phyloP scores from a whole-genome alignment of 2,329 filamentous ascomycete genomes.

The Penicillium sp. region DNA sequence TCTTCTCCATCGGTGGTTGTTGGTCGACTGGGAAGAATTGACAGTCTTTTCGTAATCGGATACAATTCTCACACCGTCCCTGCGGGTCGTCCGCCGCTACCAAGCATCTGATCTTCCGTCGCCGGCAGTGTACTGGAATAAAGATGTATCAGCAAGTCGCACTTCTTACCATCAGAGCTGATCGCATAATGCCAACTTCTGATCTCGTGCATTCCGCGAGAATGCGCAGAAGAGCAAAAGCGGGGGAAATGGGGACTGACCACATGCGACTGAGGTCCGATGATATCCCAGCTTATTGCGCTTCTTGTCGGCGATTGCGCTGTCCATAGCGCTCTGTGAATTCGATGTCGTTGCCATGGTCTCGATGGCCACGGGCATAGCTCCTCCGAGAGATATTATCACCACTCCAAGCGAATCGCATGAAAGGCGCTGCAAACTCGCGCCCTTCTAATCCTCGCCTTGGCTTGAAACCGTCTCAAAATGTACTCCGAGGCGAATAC shows the following conservation, averaged over 20 bases:
- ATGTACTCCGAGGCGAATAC: conserved; percentile 6
- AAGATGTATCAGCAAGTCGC: conserved; percentile 16
- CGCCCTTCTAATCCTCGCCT: not conserved
- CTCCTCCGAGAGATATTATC: conserved; percentile 24
- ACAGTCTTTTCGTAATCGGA: conserved; percentile 89
- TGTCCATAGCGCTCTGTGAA: conserved; percentile 36
- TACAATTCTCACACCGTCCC: conserved; percentile 84
- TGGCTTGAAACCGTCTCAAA: conserved; percentile 1
- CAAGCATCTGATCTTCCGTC: conserved; percentile 89
- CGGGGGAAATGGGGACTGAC: conserved; percentile 54
- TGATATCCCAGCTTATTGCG: conserved; percentile 95
- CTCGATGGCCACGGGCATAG: conserved; percentile 38
- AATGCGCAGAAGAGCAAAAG: not conserved
- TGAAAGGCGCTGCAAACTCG: conserved; percentile 18
- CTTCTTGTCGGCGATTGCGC: conserved; percentile 52
- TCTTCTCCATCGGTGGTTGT: conserved; percentile 52
- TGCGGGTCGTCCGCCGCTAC: conserved; percentile 66
- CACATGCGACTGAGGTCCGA: conserved; percentile 88
- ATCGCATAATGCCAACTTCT: not conserved
- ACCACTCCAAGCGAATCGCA: conserved; percentile 22
- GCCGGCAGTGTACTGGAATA: conserved; percentile 73
- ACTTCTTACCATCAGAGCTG: not conserved
- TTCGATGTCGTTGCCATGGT: conserved; percentile 31
- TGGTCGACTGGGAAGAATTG: conserved; percentile 88
- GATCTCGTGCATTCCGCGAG: not conserved